Conservation (phyloP, 306 rosid species). For the Dicorynia guianensis region DNA sequence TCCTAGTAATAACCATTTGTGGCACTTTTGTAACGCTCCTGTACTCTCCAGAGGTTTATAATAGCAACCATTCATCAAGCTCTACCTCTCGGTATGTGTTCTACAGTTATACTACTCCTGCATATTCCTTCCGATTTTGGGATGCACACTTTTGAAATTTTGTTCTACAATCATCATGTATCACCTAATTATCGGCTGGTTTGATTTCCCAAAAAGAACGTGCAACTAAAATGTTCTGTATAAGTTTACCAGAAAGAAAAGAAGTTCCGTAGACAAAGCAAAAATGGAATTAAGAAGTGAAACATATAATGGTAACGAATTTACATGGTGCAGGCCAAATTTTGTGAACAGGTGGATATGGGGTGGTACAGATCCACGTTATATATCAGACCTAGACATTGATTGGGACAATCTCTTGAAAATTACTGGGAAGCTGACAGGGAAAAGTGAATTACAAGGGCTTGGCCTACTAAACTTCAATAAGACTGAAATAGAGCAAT, state of each 20-base stretch:
- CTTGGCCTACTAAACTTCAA: slow-evolving; percentile 82
- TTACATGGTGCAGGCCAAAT: slow-evolving; percentile 36
- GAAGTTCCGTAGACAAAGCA: neutral
- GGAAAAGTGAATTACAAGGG: slow-evolving; percentile 63
- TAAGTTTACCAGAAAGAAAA: no score
- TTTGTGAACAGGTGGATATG: slow-evolving; percentile 82
- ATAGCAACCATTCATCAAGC: slow-evolving; percentile 54
- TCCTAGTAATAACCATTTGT: slow-evolving; percentile 58
- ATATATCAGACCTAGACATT: slow-evolving; percentile 52
- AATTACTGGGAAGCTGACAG: slow-evolving; percentile 50
- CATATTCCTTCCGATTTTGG: neutral
- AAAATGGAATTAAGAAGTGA: neutral
- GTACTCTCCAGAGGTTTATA: slow-evolving; percentile 76
- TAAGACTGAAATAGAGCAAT: slow-evolving; percentile 56
- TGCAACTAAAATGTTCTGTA: neutral
- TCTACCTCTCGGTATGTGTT: slow-evolving; percentile 63
- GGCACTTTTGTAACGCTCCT: slow-evolving; percentile 71
- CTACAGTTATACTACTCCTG: no score
- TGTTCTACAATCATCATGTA: neutral
- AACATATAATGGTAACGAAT: neutral
- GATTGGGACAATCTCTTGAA: slow-evolving; percentile 64
- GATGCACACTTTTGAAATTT: neutral
- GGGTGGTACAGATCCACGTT: slow-evolving; percentile 79
- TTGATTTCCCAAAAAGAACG: neutral
- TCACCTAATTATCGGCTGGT: neutral